Evolutionary conservation across 2,329 filamentous ascomycete species (phyloP).

Genomic region (Mycocentrospora acerina): DNA sequence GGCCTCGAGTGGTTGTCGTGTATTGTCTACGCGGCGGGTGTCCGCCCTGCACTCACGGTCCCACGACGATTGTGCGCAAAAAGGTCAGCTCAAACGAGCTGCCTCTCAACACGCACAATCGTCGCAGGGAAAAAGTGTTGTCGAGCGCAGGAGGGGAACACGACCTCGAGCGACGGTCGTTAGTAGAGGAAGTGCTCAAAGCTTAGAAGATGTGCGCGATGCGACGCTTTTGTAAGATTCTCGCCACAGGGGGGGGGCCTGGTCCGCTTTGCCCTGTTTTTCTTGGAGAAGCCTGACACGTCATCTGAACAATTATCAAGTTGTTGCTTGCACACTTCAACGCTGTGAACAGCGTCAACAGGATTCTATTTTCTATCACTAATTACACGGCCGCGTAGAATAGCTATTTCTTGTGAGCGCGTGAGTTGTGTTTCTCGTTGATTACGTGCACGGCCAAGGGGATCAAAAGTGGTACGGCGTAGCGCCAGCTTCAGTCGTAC

Average conservation of each 20-base stretch:
- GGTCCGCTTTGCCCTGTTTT: constrained; percentile 36
- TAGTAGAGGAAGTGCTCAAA: constrained; percentile 41
- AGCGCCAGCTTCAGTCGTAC: no score
- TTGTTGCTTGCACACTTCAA: no score
- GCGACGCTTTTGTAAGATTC: constrained; percentile 36
- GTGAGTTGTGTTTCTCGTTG: no score
- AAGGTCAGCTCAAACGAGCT: constrained; percentile 20
- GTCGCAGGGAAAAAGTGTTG: constrained; percentile 23
- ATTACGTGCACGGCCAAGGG: no score
- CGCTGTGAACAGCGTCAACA: no score
- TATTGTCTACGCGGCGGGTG: constrained; percentile 31
- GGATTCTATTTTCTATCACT: no score
- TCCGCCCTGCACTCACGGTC: constrained; percentile 40
- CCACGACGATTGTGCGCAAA: constrained; percentile 18
- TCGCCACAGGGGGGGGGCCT: constrained; percentile 19
- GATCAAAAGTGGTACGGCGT: no score
- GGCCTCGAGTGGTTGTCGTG: constrained; percentile 34
- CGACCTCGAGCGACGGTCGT: constrained; percentile 33
- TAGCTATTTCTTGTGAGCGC: no score
- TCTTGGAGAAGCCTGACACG: constrained; percentile 21
- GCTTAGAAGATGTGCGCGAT: constrained; percentile 22
- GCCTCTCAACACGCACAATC: constrained; percentile 28
- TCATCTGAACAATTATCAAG: no score
- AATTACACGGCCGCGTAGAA: no score
- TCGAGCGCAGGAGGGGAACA: constrained; percentile 45